A percentile compares a stretch with the other conserved stretches of the same genome.
Conservation (phyloP, 1,284 basidiomycete genomes). For the Austropuccinia psidii region DNA sequence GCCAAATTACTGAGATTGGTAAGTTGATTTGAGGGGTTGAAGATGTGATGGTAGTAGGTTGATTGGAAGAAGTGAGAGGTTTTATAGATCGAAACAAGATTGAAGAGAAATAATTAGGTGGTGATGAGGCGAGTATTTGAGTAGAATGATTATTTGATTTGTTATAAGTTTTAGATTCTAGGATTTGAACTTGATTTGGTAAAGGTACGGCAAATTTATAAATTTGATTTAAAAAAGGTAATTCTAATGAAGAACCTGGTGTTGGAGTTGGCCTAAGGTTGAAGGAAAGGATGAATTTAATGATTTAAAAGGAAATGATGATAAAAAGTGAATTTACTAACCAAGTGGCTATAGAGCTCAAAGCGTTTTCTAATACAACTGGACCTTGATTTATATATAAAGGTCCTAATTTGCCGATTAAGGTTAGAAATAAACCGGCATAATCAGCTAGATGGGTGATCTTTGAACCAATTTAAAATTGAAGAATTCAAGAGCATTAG, state of each 20-base stretch:
- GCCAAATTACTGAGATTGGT: slow-evolving; percentile 54
- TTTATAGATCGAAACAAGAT: slow-evolving; percentile 47
- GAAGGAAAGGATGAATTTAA: neutral
- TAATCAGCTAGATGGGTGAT: slow-evolving; percentile 30
- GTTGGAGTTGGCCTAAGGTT: slow-evolving; percentile 48
- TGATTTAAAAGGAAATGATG: neutral
- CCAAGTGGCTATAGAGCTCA: slow-evolving; percentile 12
- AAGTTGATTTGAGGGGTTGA: neutral
- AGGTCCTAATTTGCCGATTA: slow-evolving; percentile 8
- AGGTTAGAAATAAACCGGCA: slow-evolving; percentile 22
- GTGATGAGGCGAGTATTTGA: slow-evolving; percentile 69
- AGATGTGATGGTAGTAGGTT: slow-evolving; percentile 52
- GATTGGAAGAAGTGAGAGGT: slow-evolving; percentile 57
- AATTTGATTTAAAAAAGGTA: slow-evolving; percentile 71
- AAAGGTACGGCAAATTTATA: slow-evolving; percentile 65
- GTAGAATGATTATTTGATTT: slow-evolving; percentile 12
- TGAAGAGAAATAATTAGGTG: slow-evolving; percentile 53
- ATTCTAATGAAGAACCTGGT: slow-evolving; percentile 60
- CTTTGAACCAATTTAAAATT: neutral
- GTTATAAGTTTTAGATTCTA: slow-evolving; percentile 48
- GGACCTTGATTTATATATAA: slow-evolving; percentile 6
- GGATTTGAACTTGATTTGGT: slow-evolving; percentile 62
- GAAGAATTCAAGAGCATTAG: neutral
- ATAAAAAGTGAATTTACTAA: neutral
- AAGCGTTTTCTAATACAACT: neutral